These are phyloP conservation scores for Vachellia collinsii DNA, from an alignment of 306 rosid species.

Conservation along the genomic window DNA sequence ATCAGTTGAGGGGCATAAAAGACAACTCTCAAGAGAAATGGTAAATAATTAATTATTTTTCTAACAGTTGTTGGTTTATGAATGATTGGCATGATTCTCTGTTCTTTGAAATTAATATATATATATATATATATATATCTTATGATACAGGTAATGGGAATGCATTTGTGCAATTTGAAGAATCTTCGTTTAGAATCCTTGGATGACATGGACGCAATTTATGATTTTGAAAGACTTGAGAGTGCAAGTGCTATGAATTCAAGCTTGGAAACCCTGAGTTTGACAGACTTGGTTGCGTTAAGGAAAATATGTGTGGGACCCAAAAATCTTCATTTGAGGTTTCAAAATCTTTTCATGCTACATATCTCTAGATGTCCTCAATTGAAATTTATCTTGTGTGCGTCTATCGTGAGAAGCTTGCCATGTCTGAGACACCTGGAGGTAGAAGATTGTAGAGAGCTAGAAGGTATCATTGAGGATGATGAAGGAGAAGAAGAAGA, in stretches of 20 bases:
- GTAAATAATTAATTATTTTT: neutral
- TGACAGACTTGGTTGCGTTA: neutral
- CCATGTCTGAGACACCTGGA: neutral
- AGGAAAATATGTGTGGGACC: constrained; percentile 32
- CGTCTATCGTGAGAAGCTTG: constrained; percentile 3
- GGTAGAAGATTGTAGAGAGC: neutral
- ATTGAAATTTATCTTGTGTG: neutral
- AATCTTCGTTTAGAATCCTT: neutral
- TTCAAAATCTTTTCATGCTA: constrained; percentile 25
- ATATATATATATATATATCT: too few relatives aligned
- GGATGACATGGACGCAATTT: constrained; percentile 18
- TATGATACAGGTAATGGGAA: neutral
- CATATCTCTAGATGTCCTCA: neutral
- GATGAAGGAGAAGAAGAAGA: too few relatives aligned
- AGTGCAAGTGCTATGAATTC: neutral
- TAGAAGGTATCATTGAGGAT: constrained; percentile 11
- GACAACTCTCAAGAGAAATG: neutral
- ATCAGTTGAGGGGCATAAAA: neutral
- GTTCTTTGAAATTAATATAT: neutral
- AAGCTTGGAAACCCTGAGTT: neutral
- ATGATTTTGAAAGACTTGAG: constrained; percentile 4
- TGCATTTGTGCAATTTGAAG: neutral
- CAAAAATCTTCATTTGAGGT: constrained; percentile 1
- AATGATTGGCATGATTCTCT: neutral
- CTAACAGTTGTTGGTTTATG: neutral